Evolutionary conservation across 805 yeast species (phyloP).

Genomic region (Naumovozyma castellii): DNA sequence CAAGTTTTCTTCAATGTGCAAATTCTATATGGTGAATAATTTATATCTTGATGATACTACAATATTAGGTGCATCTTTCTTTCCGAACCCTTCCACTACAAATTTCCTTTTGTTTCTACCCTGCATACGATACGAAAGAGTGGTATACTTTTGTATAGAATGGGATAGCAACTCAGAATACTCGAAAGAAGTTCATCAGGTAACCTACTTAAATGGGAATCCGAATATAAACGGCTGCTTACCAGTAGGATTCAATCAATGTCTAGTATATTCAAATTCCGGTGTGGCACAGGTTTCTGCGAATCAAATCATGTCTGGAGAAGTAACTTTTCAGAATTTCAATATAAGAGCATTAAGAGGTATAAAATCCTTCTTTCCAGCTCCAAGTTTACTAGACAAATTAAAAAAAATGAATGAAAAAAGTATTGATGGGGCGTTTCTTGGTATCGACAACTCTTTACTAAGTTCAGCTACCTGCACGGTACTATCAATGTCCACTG

Average conservation of each 20-base stretch:
- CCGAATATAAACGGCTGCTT: conserved; percentile 9
- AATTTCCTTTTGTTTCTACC: conserved; percentile 17
- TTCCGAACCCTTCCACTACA: conserved; percentile 6
- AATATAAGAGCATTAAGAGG: conserved; percentile 10
- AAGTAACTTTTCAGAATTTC: conserved; percentile 10
- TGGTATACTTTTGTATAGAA: conserved; percentile 21
- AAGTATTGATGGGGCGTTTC: neutral
- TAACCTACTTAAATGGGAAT: conserved; percentile 17
- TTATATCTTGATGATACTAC: conserved; percentile 11
- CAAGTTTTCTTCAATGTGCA: conserved; percentile 1
- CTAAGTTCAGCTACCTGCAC: conserved; percentile 8
- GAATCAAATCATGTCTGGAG: conserved; percentile 27
- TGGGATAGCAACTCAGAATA: conserved; percentile 16
- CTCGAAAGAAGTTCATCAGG: conserved; percentile 19
- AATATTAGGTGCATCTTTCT: conserved; percentile 13
- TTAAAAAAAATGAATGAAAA: conserved; percentile 7
- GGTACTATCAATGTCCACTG: conserved; percentile 17
- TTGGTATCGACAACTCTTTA: neutral
- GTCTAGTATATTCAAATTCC: conserved; percentile 9
- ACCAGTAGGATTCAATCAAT: conserved; percentile 14
- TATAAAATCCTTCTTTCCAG: conserved; percentile 15
- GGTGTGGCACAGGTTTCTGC: conserved; percentile 16
- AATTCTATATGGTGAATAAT: conserved; percentile 17
- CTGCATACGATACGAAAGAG: conserved; percentile 10
- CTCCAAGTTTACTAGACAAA: conserved; percentile 14